These are phyloP conservation scores for Kluyveromyces siamensis DNA, from an alignment of 805 yeast genomes.

Conservation along the genomic window DNA sequence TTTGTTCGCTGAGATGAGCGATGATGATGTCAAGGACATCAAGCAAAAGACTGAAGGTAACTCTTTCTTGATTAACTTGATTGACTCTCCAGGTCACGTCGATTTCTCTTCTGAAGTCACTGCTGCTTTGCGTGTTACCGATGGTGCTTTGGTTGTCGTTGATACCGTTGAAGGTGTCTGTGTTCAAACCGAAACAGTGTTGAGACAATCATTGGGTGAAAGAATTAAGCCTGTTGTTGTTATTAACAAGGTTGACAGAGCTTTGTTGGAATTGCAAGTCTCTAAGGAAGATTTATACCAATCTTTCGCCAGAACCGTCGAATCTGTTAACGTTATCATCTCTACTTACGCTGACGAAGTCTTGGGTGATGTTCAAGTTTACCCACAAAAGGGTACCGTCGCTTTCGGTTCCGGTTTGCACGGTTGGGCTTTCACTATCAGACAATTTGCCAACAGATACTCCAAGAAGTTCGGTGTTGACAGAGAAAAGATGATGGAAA, in stretches of 20 bases:
- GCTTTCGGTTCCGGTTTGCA: slow-evolving; percentile 99
- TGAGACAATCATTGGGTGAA: slow-evolving; percentile 98
- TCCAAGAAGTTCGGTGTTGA: slow-evolving; percentile 99
- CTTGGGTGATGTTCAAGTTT: slow-evolving; percentile 95
- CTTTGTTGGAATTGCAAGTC: slow-evolving; percentile 96
- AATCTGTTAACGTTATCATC: slow-evolving; percentile 97
- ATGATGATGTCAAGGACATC: slow-evolving; percentile 79
- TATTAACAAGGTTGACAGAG: slow-evolving; percentile 99
- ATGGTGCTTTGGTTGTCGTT: slow-evolving; percentile 99
- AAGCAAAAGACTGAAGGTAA: slow-evolving; percentile 81
- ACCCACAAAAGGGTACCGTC: slow-evolving; percentile 98
- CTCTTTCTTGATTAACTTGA: slow-evolving; percentile 94
- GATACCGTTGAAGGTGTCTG: slow-evolving; percentile 99
- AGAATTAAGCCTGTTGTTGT: slow-evolving; percentile 98
- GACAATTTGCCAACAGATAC: slow-evolving; percentile 97
- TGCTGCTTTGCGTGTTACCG: slow-evolving; percentile 99
- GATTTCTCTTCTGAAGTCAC: slow-evolving; percentile 99
- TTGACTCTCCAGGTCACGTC: slow-evolving; percentile 99
- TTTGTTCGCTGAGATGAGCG: slow-evolving; percentile 76
- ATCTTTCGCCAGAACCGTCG: slow-evolving; percentile 97
- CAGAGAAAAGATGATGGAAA: slow-evolving; percentile 94
- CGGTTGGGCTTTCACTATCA: slow-evolving; percentile 99
- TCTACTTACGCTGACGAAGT: slow-evolving; percentile 86
- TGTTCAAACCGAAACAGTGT: slow-evolving; percentile 99
- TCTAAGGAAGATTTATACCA: slow-evolving; percentile 98